Percentiles rank a stretch among this genome's conserved stretches.
phyloP scores from a whole-genome alignment of 176 grass and related monocot genomes.

The Triticum monococcum region DNA sequence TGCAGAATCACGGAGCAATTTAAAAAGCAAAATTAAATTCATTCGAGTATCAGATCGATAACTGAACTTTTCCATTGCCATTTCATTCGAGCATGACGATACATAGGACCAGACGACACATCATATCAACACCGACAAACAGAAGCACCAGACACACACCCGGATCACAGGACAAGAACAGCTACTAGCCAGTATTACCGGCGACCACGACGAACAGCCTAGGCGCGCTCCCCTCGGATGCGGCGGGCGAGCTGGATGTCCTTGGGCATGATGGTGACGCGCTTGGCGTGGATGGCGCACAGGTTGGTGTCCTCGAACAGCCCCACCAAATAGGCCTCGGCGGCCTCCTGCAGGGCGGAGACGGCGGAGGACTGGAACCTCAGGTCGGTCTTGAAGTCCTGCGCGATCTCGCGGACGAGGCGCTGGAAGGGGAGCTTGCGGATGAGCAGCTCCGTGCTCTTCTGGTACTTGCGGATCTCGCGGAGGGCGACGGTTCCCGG shows the following conservation, averaged over 20 bases:
- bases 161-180: neutral
- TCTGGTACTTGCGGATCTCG: slow-evolving; percentile 74
- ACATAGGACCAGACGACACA: neutral
- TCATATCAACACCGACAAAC: neutral
- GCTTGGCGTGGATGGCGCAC: slow-evolving; percentile 70
- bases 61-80: neutral
- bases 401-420: slow-evolving; percentile 55
- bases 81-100: neutral
- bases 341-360: slow-evolving; percentile 63
- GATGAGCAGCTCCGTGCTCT: slow-evolving; percentile 71
- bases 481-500: slow-evolving; percentile 65
- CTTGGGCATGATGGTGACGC: slow-evolving; percentile 72
- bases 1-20: neutral
- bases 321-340: slow-evolving; percentile 62
- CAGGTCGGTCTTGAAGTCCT: slow-evolving; percentile 73
- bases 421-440: slow-evolving; percentile 75
- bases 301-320: slow-evolving; percentile 74
- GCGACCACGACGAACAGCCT: neutral
- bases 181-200: neutral
- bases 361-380: slow-evolving; percentile 64
- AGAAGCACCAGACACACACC: neutral
- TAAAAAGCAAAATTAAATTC: neutral
- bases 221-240: slow-evolving; percentile 30
- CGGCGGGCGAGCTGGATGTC: slow-evolving; percentile 61
- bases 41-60: neutral